Evolutionary conservation across 768 basidiomycete species (phyloP).

Genomic region (Auricularia heimuer): DNA sequence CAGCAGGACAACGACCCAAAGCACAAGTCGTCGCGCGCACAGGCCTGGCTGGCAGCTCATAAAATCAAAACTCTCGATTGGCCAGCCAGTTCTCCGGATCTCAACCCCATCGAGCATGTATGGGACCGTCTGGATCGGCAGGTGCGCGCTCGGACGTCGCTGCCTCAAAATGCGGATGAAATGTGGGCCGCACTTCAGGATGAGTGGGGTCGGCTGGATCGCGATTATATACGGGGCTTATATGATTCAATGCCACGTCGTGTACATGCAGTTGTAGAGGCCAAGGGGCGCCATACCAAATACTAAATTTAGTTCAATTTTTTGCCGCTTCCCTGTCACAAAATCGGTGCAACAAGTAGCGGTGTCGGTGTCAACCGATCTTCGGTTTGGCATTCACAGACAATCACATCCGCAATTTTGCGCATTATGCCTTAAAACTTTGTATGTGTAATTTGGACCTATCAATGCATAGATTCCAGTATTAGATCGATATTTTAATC

Average conservation of each 20-base stretch:
- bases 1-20: slow-evolving; percentile 11
- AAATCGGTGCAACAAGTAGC: too few relatives aligned
- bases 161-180: neutral
- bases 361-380: too few relatives aligned
- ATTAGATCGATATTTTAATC: too few relatives aligned
- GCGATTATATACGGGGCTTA: neutral
- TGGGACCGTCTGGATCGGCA: slow-evolving; percentile 5
- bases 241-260: slow-evolving; percentile 3
- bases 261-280: neutral
- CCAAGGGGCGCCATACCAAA: slow-evolving; percentile 4
- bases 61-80: slow-evolving; percentile 1
- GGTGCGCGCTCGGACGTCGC: neutral
- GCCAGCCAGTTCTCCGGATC: slow-evolving; percentile 6
- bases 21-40: slow-evolving; percentile 2
- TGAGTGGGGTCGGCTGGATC: slow-evolving; percentile 3
- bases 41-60: slow-evolving; percentile 4
- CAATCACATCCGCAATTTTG: too few relatives aligned
- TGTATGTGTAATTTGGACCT: too few relatives aligned
- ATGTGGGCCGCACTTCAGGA: slow-evolving; percentile 2
- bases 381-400: too few relatives aligned
- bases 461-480: too few relatives aligned
- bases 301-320: too few relatives aligned
- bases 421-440: too few relatives aligned
- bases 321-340: too few relatives aligned
- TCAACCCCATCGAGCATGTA: slow-evolving; percentile 7